Conservation (phyloP, 352 stramenopile genomes). For the Phytopythium kandeliae region DNA sequence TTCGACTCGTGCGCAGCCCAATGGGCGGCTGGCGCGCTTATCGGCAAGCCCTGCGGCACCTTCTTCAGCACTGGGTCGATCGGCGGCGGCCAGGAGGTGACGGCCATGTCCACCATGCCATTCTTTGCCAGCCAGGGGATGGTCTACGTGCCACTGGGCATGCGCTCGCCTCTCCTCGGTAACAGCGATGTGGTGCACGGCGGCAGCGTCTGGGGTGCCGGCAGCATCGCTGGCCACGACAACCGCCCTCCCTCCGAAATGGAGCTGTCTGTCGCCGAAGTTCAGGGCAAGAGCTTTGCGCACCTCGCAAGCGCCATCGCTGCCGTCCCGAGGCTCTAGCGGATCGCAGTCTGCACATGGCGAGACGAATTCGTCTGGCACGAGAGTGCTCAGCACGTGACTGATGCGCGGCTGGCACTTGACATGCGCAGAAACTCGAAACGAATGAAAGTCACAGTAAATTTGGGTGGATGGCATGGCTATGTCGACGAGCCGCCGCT, state of each 20-base stretch:
- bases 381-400: too few relatives aligned
- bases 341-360: too few relatives aligned
- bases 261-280: conserved; percentile 71
- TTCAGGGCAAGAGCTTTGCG: conserved; percentile 85
- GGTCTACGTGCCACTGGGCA: conserved; percentile 88
- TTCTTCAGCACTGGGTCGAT: conserved; percentile 84
- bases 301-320: conserved; percentile 76
- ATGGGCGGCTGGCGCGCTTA: conserved; percentile 75
- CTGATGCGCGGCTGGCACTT: too few relatives aligned
- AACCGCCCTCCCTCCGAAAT: conserved; percentile 77
- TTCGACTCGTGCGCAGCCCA: conserved; percentile 84
- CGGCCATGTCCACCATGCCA: conserved; percentile 69
- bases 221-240: conserved; percentile 76
- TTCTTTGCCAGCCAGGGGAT: conserved; percentile 90
- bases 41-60: conserved; percentile 84
- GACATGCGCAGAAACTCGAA: too few relatives aligned
- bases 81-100: conserved; percentile 89
- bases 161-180: conserved; percentile 51
- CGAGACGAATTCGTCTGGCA: too few relatives aligned
- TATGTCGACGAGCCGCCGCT: conserved; percentile 32
- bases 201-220: conserved; percentile 74
- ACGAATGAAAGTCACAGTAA: too few relatives aligned
- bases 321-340: conserved; percentile 3
- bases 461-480: too few relatives aligned
- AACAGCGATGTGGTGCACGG: conserved; percentile 81